Percentiles rank a stretch among this genome's conserved stretches.
These are phyloP conservation scores for Monosporascus sp. DNA, from an alignment of 2,329 filamentous ascomycete genomes.

Conservation along the genomic window DNA sequence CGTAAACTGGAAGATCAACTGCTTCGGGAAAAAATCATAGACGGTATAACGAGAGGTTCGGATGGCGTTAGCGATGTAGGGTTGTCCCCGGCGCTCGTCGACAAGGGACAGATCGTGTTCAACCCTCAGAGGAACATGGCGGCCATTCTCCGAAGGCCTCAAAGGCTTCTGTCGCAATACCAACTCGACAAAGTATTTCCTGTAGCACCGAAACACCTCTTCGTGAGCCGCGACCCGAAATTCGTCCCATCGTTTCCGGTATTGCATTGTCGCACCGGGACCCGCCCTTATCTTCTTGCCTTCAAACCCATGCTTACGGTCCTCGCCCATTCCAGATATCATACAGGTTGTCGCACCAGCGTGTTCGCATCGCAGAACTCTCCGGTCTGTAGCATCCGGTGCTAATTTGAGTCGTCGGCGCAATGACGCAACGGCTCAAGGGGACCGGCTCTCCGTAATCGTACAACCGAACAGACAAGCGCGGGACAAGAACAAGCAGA, in stretches of 20 bases:
- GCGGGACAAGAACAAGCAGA: too few relatives aligned
- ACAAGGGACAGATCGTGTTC: constrained; percentile 35
- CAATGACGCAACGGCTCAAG: background rate
- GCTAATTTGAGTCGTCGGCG: background rate
- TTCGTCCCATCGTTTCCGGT: constrained; percentile 11
- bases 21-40: constrained; percentile 80
- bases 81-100: constrained; percentile 43
- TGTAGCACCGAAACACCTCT: constrained; percentile 25
- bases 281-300: constrained; percentile 8
- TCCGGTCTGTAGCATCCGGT: background rate
- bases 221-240: constrained; percentile 11
- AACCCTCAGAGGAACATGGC: constrained; percentile 38
- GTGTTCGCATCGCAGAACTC: constrained; percentile 11
- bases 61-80: constrained; percentile 58
- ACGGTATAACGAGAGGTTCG: constrained; percentile 78
- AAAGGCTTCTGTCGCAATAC: constrained; percentile 62
- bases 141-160: constrained; percentile 66
- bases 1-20: constrained; percentile 79
- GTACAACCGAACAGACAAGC: too few relatives aligned
- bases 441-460: too few relatives aligned
- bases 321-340: constrained; percentile 17
- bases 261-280: constrained; percentile 6
- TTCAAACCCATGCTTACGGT: constrained; percentile 11
- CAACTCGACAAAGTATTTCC: constrained; percentile 37
- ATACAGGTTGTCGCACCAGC: constrained; percentile 11